Base-by-base conservation (phyloP, 495 filamentous ascomycete species). In the Letharia lupina region DNA sequence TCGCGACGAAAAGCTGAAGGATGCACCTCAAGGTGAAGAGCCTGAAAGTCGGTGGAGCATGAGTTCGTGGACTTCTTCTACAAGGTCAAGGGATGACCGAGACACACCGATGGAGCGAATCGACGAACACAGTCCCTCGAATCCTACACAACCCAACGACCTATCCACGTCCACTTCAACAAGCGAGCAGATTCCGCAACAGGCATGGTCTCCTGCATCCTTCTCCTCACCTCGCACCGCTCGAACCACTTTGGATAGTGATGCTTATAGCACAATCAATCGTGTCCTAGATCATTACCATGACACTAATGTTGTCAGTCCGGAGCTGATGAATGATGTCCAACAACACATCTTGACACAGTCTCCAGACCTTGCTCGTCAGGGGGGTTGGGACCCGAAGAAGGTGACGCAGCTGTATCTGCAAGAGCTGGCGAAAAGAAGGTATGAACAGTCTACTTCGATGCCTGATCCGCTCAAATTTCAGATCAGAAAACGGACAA, bases 381-480 rank as follows among this genome's bases (percentile, higher is more conserved):
- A 79, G 64, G 82, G 80, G 13, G 75, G 78, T 40, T 84, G 82
- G 81, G 81, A 84, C 67, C 78, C 81, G 3, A 80, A 79, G 48
- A 79, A 79, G 39, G 79, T 80, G 1, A 82, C 79, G 16, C 81
- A 82, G 63, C 73, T 85, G 28, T 85, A 83, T 68, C 67, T 84
- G 0, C 76, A 84, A 68, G 75, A 83, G 69, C 71, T 84, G 44
- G 78, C 77, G 8, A 74, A 76, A 57, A 77, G 77, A 20, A 70
- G 75, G 63, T 67, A 73, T 31, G 72, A 39, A 2, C 66, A 66
- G n/a, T 48, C 64, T 5, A 66, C 56, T 62, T 42, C 67, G 12
- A 65, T 64, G 56, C 56, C 67, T 40, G 65, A 68, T 23, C 63
- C 41, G 31, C 58, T 63, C 10, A 69, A 45, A 35, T 40, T 57